These are phyloP conservation scores for Sordariomycetes sp. DNA, from an alignment of 2,329 filamentous ascomycete species.

Conservation along the genomic window DNA sequence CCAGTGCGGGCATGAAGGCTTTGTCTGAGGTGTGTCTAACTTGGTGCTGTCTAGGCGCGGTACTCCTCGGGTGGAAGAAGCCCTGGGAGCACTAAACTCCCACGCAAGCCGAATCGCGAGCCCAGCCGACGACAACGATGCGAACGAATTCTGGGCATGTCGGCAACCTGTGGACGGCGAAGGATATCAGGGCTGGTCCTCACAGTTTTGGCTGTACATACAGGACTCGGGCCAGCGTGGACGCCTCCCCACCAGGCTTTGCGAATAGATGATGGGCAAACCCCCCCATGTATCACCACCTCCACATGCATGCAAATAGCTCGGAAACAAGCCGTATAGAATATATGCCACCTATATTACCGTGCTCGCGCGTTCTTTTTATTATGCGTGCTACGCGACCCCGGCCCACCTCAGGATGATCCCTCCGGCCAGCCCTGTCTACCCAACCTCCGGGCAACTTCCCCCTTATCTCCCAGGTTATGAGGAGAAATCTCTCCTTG, in stretches of 20 bases:
- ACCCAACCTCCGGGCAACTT: slow-evolving; percentile 41
- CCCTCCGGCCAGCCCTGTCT: slow-evolving; percentile 41
- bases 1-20: slow-evolving; percentile 5
- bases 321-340: slow-evolving; percentile 63
- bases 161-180: not conserved
- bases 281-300: slow-evolving; percentile 60
- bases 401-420: slow-evolving; percentile 39
- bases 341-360: slow-evolving; percentile 64
- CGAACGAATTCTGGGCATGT: not conserved
- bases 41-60: slow-evolving; percentile 41
- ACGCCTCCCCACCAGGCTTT: slow-evolving; percentile 26
- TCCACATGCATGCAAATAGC: slow-evolving; percentile 54
- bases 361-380: slow-evolving; percentile 47
- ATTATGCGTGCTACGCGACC: slow-evolving; percentile 55
- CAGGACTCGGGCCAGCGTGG: not conserved
- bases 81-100: slow-evolving; percentile 78
- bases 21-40: not conserved
- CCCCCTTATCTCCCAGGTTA: not conserved
- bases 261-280: slow-evolving; percentile 58
- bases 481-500: not conserved
- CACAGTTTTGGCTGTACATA: not conserved
- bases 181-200: not conserved
- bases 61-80: slow-evolving; percentile 85
- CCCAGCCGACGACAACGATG: not conserved
- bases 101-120: not conserved